Base-by-base conservation (phyloP, 805 yeast genomes). In the Metschnikowia santaceciliae region DNA sequence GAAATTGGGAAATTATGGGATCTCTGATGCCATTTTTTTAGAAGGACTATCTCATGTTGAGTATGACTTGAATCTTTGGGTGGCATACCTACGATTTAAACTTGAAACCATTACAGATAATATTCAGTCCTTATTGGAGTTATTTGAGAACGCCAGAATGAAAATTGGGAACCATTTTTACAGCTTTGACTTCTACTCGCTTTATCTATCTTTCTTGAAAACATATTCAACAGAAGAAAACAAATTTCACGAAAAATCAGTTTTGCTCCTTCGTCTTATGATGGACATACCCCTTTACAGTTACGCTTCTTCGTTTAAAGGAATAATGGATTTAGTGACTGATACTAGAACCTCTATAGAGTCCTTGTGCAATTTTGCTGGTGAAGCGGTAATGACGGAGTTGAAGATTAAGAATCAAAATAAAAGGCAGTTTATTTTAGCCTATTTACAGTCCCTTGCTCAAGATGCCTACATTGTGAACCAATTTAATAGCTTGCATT, bases 221-320 rank as follows among this genome's bases (percentile, higher is more conserved):
- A 61, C 63, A 2, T 72, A 70, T 46, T 46, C 56, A 20, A 48
- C 62, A n/a, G 33, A 42, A 7, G 56, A 53, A 5, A 55, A 60
- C 13, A 61, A 67, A 7, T 71, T 62, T 52, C 43, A 49, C 14
- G 64, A 65, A 51, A 71, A 72, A 54, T 74, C 72, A 48, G 70
- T 70, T 42, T 61, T 69, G 6, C 59, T 84, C 13, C 60, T 82
- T 32, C 66, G 86, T 51, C 68, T 76, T 35, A 61, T 77, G 8
- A 62, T 81, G 19, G 87, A 82, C 54, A 61, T 83, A 0, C 89
- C 89, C 0, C 54, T 78, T 11, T 80, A 81, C 61, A 78, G 80
- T 56, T 83, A 74, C 58, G 66, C 78, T 10, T 68, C 71, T 44
- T 78, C 80, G 53, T 79, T 71, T 64, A 68, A 71, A 47, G 58